These are phyloP conservation scores for Clitoria ternatea DNA, from an alignment of 306 rosid species.

Conservation along the genomic window DNA sequence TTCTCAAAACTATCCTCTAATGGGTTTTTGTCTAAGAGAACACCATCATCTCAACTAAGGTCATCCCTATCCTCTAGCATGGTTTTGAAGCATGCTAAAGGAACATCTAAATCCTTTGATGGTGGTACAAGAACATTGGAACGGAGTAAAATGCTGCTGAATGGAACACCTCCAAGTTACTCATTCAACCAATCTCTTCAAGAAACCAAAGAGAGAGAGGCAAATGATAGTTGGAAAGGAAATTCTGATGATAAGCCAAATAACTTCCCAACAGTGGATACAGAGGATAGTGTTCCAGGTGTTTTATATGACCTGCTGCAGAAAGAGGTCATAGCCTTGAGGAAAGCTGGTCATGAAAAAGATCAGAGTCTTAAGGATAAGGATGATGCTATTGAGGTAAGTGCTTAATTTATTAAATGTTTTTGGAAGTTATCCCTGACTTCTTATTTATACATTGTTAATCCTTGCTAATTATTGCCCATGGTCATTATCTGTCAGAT, in stretches of 20 bases:
- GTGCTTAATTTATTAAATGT: conserved; percentile 17
- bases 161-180: conserved; percentile 67
- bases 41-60: conserved; percentile 66
- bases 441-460: conserved; percentile 1
- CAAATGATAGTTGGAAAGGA: conserved; percentile 62
- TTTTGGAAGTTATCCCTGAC: conserved; percentile 1
- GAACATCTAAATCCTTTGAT: conserved; percentile 96
- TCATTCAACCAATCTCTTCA: conserved; percentile 75
- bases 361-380: conserved; percentile 97
- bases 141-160: conserved; percentile 72
- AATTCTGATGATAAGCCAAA: conserved; percentile 74
- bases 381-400: conserved; percentile 95
- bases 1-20: conserved; percentile 67
- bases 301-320: conserved; percentile 85
- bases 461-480: conserved; percentile 16
- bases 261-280: conserved; percentile 56
- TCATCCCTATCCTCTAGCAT: conserved; percentile 78
- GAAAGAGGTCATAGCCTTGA: conserved; percentile 88
- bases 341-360: conserved; percentile 93
- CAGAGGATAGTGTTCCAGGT: conserved; percentile 80
- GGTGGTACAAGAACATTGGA: conserved; percentile 95
- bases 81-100: conserved; percentile 90
- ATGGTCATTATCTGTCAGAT: conserved; percentile 47
- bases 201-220: conserved; percentile 56
- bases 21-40: conserved; percentile 79